Evolutionary conservation across 2,329 filamentous ascomycete species (phyloP), one percentile per base, ranked within the genome.

Genomic region (Fusarium caatingaense): DNA sequence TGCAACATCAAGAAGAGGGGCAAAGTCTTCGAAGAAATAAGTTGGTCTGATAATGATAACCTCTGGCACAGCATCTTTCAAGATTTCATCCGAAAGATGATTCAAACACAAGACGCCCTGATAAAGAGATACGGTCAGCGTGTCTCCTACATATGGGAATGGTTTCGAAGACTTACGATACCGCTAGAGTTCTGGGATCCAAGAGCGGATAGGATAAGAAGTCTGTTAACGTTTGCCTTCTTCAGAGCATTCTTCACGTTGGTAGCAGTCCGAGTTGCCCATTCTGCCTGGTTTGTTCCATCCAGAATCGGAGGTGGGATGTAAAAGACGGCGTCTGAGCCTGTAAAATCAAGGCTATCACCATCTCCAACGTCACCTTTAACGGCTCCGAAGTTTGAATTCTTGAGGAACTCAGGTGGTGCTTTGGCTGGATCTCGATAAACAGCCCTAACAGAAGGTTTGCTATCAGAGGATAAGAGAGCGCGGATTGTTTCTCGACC

Each of bases 281-380:
- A 75, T 20, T 77, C 66, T 21, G 63, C 66, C 18, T 68, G 41
- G 23, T 77, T 72, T 9, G 63, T 56, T 8, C 72, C 75, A 42
- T 77, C 72, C 13, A 68, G 73, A 12, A 61, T 73, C 11, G 78
- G 77, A 1, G 79, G 79, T 2, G 78, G 78, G 34, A 79, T 64
- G 41, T 80, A 80, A 47, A 80, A 73, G 20, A 80, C 74, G 8
- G 72, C 77, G 28, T 78, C 72, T 5, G 77, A 77, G 13, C 54
- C 57, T 9, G 60, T 51, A 44, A 80, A 79, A 41, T 79, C 69
- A 11, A 80, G 71, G 3, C 68, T 68, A 0, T 23, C 42, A 1
- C 72, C 76, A 3, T 69, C 56, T 18, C 60, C 65, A 10, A 80
- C 73, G n/a, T 80, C 78, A 21, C 77, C 79, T 48, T 75, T 66